Base-by-base conservation (phyloP, 2,329 filamentous ascomycete genomes). In the Alternaria atra region DNA sequence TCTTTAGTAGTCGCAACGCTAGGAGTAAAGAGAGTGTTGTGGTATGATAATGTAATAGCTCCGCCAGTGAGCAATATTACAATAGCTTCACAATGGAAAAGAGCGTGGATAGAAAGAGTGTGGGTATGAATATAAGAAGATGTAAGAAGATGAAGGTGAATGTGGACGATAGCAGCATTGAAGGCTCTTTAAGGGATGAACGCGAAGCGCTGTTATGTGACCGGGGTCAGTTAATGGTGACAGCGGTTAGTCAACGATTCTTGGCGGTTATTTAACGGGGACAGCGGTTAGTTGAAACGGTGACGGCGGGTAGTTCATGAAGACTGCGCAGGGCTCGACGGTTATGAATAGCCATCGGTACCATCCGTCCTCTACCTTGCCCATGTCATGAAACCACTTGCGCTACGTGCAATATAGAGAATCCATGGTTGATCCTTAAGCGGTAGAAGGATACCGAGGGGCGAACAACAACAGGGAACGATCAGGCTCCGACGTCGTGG, bases 61-160 rank as follows among this genome's bases (percentile, higher is more conserved):
- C 60, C 67, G 61, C 64, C 29, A 40, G 43, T 32, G 39, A 40
- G 48, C 48, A 50, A 60, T 47, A 27, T 35, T 20, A 59, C 52
- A 63, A 60, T 53, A 60, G 52, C 52, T 66, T 64, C 66, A 71
- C 61, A 71, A 65, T 69, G 67, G 65, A 56, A 66, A 65, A 69
- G 63, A 59, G 54, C 8, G 27, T 56, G 58, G 60, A 58, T 56
- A 55, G 40, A 39, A 42, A 39, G 20, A 10, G 37, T 39, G 20
- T 20, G 20, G 20, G 20, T 20, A 42, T 42, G 39, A 42, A 12
- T 46, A 23, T 12, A 50, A 23, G n/a, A 10, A 20, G 23, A 40
- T 40, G 17, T 23, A 40, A 17, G 37, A 42, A 68, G 52, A 58
- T 69, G 62, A 61, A 68, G 47, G 66, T 70, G 66, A 68, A 67